A percentile compares a stretch with the other conserved stretches of the same genome.
Conservation (phyloP, 495 filamentous ascomycete genomes). For the Oleoguttula mirabilis region DNA sequence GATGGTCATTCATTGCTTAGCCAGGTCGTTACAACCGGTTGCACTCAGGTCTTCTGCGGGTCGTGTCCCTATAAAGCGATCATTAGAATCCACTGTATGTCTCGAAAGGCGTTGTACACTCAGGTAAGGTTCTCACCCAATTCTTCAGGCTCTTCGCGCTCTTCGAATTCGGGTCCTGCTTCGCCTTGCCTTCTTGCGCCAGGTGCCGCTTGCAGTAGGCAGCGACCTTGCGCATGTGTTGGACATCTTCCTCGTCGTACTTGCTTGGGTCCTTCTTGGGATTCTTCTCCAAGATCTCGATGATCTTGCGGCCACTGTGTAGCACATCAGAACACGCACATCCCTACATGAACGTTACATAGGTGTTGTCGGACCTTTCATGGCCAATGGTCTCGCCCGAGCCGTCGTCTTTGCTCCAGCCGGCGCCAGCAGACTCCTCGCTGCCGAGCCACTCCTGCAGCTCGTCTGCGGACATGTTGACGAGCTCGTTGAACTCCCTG, state of each 20-base stretch:
- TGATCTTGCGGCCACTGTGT: slow-evolving; percentile 48
- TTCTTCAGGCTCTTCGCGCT: slow-evolving; percentile 47
- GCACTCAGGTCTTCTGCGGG: no score
- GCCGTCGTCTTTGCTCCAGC: slow-evolving; percentile 46
- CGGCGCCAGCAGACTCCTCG: slow-evolving; percentile 41
- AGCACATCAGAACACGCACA: not conserved
- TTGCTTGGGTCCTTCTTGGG: slow-evolving; percentile 41
- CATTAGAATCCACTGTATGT: no score
- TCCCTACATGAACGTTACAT: slow-evolving; percentile 1
- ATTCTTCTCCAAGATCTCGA: slow-evolving; percentile 51
- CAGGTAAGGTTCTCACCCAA: no score
- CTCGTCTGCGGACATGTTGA: slow-evolving; percentile 54
- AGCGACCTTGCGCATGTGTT: slow-evolving; percentile 52
- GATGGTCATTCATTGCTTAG: no score
- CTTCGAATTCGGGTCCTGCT: slow-evolving; percentile 42
- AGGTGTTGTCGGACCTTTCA: no score
- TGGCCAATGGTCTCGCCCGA: slow-evolving; percentile 53
- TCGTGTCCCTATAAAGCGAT: no score
- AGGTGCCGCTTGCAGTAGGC: slow-evolving; percentile 48
- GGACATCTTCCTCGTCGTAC: slow-evolving; percentile 24
- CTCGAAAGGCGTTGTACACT: no score
- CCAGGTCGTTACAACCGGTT: no score
- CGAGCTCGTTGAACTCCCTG: slow-evolving; percentile 56
- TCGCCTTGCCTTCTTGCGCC: slow-evolving; percentile 46
- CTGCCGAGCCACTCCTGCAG: slow-evolving; percentile 49